Base-by-base conservation (phyloP, 2,329 filamentous ascomycete genomes). In the Fusarium globosum region DNA sequence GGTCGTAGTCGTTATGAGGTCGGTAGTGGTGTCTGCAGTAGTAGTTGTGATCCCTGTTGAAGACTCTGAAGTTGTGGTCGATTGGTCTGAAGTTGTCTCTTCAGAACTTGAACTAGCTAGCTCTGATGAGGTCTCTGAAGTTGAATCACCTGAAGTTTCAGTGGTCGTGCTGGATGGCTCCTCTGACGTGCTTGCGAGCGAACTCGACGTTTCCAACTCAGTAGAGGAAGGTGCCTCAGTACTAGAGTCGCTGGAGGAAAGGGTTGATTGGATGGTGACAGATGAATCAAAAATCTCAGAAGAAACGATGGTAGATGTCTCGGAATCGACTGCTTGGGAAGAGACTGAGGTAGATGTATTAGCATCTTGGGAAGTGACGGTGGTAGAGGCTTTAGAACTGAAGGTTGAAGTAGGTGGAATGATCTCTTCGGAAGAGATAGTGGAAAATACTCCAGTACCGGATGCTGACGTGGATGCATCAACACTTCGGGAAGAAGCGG, bases 211-310 rank as follows among this genome's bases (percentile, higher is more conserved):
- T 10, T 33, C 30, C 30, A 4, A 12, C 11, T 20, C 16, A 10
- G 30, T 45, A 20, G 39, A 45, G 2, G 21, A 45, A 2, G n/a
- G 13, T 45, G 14, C n/a, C 28, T 45, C 9, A 16, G 55, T 36
- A 23, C 10, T 36, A 2, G 4, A 36, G 0, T 36, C 12, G 13
- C 10, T n/a, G n/a, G 28, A 35, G 7, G 36, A 5, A 26, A 21
- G 36, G 1, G 16, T 15, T 6, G 28, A 45, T 6, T 28, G 13
- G 4, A 4, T 16, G 46, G 20, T 30, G 4, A 5, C 7, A 16
- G 7, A n/a, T 0, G 21, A 18, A 3, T n/a, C 3, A n/a, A 30
- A 0, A 49, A 9, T 3, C 10, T n/a, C 15, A 5, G 46, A 16
- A n/a, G 28, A 49, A 12, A 30, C 4, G 6, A n/a, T 3, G 2